phyloP scores from a whole-genome alignment of 192 early-diverging fungal genomes.

The Phycomyces nitens region DNA sequence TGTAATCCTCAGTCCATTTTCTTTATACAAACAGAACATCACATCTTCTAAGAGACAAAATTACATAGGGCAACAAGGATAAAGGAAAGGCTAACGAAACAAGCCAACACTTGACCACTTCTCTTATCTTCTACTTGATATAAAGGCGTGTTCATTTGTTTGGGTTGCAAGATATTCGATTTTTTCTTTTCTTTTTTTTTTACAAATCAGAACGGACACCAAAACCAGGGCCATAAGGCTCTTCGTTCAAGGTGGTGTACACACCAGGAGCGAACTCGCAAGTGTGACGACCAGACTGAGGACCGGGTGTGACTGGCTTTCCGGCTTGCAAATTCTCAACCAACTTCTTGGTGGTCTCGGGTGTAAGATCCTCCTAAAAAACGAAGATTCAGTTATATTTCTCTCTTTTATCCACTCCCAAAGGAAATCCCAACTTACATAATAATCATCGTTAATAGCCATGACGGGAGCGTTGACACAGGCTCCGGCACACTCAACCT shows the following conservation, averaged over 20 bases:
- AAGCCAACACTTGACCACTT: too few species aligned
- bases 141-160: too few species aligned
- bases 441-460: conserved; percentile 98
- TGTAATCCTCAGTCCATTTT: too few species aligned
- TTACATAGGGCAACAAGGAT: too few species aligned
- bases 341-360: conserved; percentile 84
- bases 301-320: conserved; percentile 75
- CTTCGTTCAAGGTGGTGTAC: conserved; percentile 78
- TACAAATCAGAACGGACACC: conserved; percentile 77
- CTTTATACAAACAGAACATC: too few species aligned
- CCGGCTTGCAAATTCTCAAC: conserved; percentile 84
- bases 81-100: too few species aligned
- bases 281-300: conserved; percentile 77
- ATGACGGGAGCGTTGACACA: conserved; percentile 97
- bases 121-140: too few species aligned
- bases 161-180: too few species aligned
- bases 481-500: conserved; percentile 99
- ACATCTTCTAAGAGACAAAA: too few species aligned
- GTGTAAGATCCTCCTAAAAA: conserved; percentile 90
- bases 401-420: too few species aligned
- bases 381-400: neutral
- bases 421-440: conserved; percentile 49
- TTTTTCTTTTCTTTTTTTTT: neutral
- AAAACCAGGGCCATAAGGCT: conserved; percentile 93
- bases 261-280: conserved; percentile 80